These are phyloP conservation scores for Orbilia oligospora DNA, from an alignment of 2,329 filamentous ascomycete species.

Conservation along the genomic window DNA sequence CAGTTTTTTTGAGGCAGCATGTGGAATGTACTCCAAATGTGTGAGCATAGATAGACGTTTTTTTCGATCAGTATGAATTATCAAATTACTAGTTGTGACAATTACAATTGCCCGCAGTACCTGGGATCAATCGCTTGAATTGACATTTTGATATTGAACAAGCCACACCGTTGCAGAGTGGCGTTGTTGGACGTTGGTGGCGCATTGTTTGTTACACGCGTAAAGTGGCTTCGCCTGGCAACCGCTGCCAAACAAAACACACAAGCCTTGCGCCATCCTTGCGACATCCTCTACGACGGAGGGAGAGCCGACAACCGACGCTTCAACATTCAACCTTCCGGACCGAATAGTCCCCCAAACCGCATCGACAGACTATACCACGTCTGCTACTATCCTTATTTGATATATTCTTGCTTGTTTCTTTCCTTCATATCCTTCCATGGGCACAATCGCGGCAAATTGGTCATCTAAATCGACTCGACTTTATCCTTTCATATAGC, in stretches of 20 bases:
- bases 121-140: too few species aligned
- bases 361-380: neutral
- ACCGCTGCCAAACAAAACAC: constrained; percentile 23
- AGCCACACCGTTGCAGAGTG: neutral
- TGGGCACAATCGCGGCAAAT: neutral
- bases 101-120: too few species aligned
- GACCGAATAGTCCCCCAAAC: neutral
- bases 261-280: constrained; percentile 16
- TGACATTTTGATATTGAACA: too few species aligned
- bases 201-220: constrained; percentile 27
- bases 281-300: constrained; percentile 4
- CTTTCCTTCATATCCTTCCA: neutral
- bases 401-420: neutral
- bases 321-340: neutral
- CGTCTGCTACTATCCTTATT: constrained; percentile 1
- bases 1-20: too few species aligned
- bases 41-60: too few species aligned
- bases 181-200: constrained; percentile 18
- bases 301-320: constrained; percentile 2
- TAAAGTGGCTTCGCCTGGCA: constrained; percentile 22
- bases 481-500: neutral
- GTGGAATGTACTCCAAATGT: too few species aligned
- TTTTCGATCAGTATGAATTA: too few species aligned
- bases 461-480: neutral
- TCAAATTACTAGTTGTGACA: too few species aligned